Evolutionary conservation across 352 stramenopile species (phyloP), one percentile per base, ranked within the genome.

Genomic region (Globisporangium rhizosaccharum): DNA sequence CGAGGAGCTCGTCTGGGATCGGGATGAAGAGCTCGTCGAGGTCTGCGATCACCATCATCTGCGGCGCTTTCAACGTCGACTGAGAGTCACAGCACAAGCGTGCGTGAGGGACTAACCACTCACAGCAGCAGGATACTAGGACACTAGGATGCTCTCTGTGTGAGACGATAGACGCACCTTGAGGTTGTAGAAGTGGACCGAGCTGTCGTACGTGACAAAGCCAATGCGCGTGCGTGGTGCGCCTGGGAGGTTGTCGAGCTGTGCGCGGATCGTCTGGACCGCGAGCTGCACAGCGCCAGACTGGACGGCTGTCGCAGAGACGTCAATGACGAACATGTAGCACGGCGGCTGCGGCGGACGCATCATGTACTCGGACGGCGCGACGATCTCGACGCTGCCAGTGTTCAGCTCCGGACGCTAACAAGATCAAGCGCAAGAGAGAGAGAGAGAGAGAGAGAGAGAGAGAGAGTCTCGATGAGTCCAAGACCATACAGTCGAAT

Each of bases 1-100:
- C 97, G 46, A 99, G 81, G 49, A 99, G 74, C 73, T 99, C 95
- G 65, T 99, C 97, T 14, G 86, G 86, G 48, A 96, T 93, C n/a
- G 86, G 86, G 54, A 93, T 94, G 71, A 96, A 96, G 1, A 94
- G 76, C 47, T 96, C 86, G 39, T 96, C 85, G 25, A 96, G 65
- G 59, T 96, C 86, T 30, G 86, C 78, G 50, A 96, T 76, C 30
- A 96, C 81, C 84, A 96, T 95, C 85, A 95, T 95, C 66, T 95
- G 85, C 23, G 85, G 85, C 2, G 83, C 73, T 61, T 92, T 95
- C 39, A 95, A 47, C 28, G 79, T 87, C 8, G 84, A 85, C 74
- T 84, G 17, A 17, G 3, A 17, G 20, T 39, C 57, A 45, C 14
- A 25, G 77, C 6, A 28, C 12, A 20, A n/a, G 77, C 9, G 62